These are phyloP conservation scores for Daldinia vernicosa DNA, from an alignment of 495 filamentous ascomycete genomes.

Conservation along the genomic window DNA sequence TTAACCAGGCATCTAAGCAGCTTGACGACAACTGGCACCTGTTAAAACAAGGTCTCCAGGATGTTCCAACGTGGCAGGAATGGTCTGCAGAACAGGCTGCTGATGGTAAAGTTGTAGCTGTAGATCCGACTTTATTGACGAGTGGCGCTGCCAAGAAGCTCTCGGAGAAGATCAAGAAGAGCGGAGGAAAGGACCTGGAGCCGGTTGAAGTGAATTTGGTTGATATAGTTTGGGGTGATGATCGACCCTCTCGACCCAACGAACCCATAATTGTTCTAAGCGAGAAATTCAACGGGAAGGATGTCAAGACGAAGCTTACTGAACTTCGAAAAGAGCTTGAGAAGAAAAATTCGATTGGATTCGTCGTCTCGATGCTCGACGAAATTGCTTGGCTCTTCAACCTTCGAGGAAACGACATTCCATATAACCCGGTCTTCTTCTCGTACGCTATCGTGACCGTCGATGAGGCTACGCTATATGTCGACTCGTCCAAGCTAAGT, in stretches of 20 bases:
- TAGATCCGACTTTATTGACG: slow-evolving; percentile 90
- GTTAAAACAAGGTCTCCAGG: slow-evolving; percentile 90
- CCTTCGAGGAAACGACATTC: slow-evolving; percentile 93
- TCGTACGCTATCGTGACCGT: slow-evolving; percentile 92
- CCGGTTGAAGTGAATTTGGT: slow-evolving; percentile 83
- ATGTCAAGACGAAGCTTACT: slow-evolving; percentile 81
- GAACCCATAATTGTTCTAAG: slow-evolving; percentile 77
- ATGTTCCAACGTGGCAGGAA: slow-evolving; percentile 97
- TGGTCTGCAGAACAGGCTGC: slow-evolving; percentile 90
- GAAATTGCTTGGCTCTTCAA: slow-evolving; percentile 99
- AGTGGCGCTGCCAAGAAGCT: slow-evolving; percentile 87
- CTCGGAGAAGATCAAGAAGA: slow-evolving; percentile 85
- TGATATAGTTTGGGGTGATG: slow-evolving; percentile 83
- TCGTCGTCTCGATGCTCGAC: slow-evolving; percentile 94
- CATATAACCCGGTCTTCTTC: slow-evolving; percentile 99
- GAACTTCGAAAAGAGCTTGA: slow-evolving; percentile 91
- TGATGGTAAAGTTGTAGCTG: slow-evolving; percentile 85
- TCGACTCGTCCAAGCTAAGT: slow-evolving; percentile 80
- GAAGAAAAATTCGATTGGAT: slow-evolving; percentile 87
- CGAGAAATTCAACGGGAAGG: slow-evolving; percentile 81
- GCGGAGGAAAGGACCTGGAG: slow-evolving; percentile 78
- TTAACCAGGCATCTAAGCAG: slow-evolving; percentile 95
- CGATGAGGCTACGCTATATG: slow-evolving; percentile 81
- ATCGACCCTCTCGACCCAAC: slow-evolving; percentile 76
- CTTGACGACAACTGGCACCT: slow-evolving; percentile 92